Base-by-base conservation (phyloP, 371 early-diverging fungal genomes). In the Actinomortierella wolfii region DNA sequence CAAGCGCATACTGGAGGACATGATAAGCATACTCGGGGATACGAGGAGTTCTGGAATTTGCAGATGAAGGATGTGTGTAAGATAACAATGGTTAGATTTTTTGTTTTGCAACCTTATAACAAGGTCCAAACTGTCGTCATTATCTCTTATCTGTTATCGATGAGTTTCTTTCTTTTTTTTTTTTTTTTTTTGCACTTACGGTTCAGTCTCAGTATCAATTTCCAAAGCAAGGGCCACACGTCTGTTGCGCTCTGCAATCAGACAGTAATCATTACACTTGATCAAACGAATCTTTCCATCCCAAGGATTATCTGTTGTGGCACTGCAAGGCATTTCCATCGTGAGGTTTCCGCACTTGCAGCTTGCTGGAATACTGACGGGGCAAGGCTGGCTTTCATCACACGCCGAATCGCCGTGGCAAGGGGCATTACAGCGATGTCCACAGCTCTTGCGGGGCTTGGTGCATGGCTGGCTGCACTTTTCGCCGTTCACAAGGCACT, bases 331-430 rank as follows among this genome's bases (percentile, higher is more conserved):
- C 3, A 82, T 68, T 34, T 82, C 81, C 44, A 81, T 76, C 0
- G 83, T 68, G 29, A 86, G 68, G 45, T 87, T 81, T 11, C 92
- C 92, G 75, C 94, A 94, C 45, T 80, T 79, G 73, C 94, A 94
- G n/a, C 76, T 78, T 2, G 84, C 80, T 2, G 67, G 63, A 11
- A 92, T 76, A 39, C 62, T 54, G 0, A 79, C 62, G 17, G 64
- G 62, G 62, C 94, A 94, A 7, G 86, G 81, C 45, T 67, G 64
- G 11, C 70, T 73, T 60, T 88, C 88, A 45, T 86, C 84, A 59
- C 93, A 93, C 17, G 83, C 64, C 5, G 77, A 53, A 2, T 81
- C 81, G 0, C 83, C 86, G 55, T 94, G 94, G 56, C 94, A 94
- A 28, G 74, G 49, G 1, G 59, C 62, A 2, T 68, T 47, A 62